Evolutionary conservation across 139 green algal species (phyloP).

Genomic region (Tetraselmis chui): DNA sequence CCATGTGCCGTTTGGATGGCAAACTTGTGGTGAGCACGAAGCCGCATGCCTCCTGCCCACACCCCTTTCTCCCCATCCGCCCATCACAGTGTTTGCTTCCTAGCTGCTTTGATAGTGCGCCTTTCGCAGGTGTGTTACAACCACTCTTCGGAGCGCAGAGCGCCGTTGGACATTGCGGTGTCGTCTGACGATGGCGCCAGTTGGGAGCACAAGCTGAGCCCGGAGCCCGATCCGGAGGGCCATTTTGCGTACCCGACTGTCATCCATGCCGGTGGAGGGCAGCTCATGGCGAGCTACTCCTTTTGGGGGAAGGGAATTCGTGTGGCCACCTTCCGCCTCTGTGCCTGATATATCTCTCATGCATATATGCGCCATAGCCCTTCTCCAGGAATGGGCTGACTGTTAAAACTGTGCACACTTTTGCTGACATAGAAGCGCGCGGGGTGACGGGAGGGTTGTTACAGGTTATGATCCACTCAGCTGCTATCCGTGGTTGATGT

Average conservation of each 20-base stretch:
- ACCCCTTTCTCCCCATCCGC: too few species aligned
- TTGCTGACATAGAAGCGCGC: too few species aligned
- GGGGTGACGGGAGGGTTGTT: too few species aligned
- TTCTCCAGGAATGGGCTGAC: not conserved
- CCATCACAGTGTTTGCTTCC: too few species aligned
- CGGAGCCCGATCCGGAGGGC: conserved; percentile 23
- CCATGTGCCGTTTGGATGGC: conserved; percentile 12
- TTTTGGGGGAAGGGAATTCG: conserved; percentile 19
- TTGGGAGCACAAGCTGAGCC: conserved; percentile 21
- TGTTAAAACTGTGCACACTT: too few species aligned
- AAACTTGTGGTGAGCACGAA: conserved; percentile 10
- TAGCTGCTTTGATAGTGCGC: too few species aligned
- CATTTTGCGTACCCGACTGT: conserved; percentile 22
- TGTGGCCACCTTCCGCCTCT: conserved; percentile 24
- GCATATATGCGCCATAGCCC: too few species aligned
- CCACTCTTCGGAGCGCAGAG: not conserved
- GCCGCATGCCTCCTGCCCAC: too few species aligned
- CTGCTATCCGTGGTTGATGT: too few species aligned
- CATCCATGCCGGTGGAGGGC: not conserved
- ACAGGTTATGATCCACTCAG: too few species aligned
- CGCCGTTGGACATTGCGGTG: conserved; percentile 17
- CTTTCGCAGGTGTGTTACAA: conserved; percentile 13
- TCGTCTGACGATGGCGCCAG: conserved; percentile 21
- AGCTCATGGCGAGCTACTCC: conserved; percentile 5
- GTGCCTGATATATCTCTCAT: conserved; percentile 8